These are phyloP conservation scores for Colletotrichum destructivum DNA, from an alignment of 2,329 filamentous ascomycete genomes.

Conservation along the genomic window DNA sequence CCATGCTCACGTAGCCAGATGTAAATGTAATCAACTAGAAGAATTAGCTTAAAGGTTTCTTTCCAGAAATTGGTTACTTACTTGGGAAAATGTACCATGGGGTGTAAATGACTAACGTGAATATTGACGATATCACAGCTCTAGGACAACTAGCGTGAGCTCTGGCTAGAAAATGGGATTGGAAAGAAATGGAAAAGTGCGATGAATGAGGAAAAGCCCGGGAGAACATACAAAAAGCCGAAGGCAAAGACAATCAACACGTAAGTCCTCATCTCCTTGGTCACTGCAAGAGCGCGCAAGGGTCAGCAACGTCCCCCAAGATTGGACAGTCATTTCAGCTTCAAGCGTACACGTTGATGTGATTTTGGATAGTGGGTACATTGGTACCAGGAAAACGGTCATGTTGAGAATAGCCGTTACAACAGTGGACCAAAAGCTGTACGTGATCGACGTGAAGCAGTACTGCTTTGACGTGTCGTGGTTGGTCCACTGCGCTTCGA, in stretches of 20 bases:
- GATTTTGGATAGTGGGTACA: conserved; percentile 23
- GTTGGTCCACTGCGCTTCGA: conserved; percentile 21
- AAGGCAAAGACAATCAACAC: conserved; percentile 4
- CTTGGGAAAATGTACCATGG: conserved; percentile 6
- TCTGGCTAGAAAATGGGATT: background rate
- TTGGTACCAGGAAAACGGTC: conserved; percentile 18
- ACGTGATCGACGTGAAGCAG: background rate
- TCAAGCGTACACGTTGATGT: background rate
- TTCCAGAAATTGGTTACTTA: background rate
- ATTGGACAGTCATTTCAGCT: background rate
- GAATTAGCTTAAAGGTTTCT: fast-evolving
- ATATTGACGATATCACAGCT: conserved; percentile 21
- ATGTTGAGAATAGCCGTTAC: background rate
- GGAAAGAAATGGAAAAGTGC: background rate
- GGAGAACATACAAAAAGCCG: conserved; percentile 15
- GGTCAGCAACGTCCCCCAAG: background rate
- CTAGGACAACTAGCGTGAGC: background rate
- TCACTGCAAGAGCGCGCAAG: background rate
- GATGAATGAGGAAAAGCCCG: background rate
- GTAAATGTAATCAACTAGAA: conserved; percentile 9
- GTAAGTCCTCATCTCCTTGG: background rate
- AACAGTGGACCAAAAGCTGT: conserved; percentile 6
- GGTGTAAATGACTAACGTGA: background rate
- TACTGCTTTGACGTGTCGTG: conserved; percentile 1
- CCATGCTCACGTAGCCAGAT: conserved; percentile 23